Conservation (phyloP, 1,139 yeast genomes). For the Petasospora fabianii region DNA sequence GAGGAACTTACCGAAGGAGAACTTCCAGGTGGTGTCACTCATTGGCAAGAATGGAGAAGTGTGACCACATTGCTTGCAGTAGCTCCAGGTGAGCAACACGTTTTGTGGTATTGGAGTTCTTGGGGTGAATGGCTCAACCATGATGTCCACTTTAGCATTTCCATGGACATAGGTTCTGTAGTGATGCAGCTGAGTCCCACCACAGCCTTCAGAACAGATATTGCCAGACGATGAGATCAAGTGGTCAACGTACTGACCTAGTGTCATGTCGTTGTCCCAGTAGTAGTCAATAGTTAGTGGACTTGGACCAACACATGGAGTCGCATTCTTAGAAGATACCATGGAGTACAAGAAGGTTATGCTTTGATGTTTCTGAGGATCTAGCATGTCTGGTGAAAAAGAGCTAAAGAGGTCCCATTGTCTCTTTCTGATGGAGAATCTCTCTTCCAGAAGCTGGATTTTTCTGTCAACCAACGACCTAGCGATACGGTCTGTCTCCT, state of each 20-base stretch:
- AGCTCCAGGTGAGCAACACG: conserved; percentile 88
- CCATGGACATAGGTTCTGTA: conserved; percentile 90
- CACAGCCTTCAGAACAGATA: conserved; percentile 80
- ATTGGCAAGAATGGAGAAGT: conserved; percentile 80
- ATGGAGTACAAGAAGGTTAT: conserved; percentile 76
- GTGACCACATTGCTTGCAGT: conserved; percentile 73
- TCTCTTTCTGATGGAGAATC: conserved; percentile 38
- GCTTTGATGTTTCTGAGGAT: conserved; percentile 72
- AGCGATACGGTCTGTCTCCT: conserved; percentile 26
- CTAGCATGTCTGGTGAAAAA: conserved; percentile 48
- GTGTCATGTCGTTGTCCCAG: conserved; percentile 84
- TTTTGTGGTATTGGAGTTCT: conserved; percentile 59
- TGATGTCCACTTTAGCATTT: conserved; percentile 72
- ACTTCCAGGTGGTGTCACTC: conserved; percentile 86
- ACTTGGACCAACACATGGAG: conserved; percentile 92
- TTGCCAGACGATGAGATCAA: conserved; percentile 64
- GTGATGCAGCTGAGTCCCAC: conserved; percentile 67
- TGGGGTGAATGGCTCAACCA: conserved; percentile 58
- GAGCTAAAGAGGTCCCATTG: conserved; percentile 64
- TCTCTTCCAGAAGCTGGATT: conserved; percentile 33
- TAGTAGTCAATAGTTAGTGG: conserved; percentile 79
- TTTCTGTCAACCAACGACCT: conserved; percentile 34
- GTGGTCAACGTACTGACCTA: conserved; percentile 86
- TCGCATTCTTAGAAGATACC: conserved; percentile 79
- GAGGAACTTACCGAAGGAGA: conserved; percentile 88